These are phyloP conservation scores for Coniochaeta pulveracea DNA, from an alignment of 2,329 filamentous ascomycete genomes.

Conservation along the genomic window DNA sequence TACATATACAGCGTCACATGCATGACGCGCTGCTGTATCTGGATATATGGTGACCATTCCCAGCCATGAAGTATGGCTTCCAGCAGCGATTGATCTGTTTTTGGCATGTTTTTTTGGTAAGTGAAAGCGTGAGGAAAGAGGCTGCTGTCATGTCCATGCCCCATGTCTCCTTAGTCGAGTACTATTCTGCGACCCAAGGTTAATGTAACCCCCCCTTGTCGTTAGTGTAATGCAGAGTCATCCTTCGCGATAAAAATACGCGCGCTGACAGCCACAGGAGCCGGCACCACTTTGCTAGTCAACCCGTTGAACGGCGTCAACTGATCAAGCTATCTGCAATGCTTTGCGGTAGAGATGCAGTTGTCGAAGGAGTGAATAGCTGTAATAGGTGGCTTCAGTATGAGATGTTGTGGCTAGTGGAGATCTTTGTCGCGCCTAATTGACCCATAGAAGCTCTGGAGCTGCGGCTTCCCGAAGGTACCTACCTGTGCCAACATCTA, in stretches of 20 bases:
- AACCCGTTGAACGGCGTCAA: too few relatives aligned
- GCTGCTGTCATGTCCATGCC: background rate
- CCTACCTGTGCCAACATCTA: too few relatives aligned
- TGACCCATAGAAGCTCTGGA: too few relatives aligned
- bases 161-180: conserved; percentile 4
- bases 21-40: conserved; percentile 15
- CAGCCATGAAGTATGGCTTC: conserved; percentile 3
- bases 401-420: too few relatives aligned
- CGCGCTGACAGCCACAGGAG: too few relatives aligned
- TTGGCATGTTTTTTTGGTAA: conserved; percentile 1
- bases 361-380: too few relatives aligned
- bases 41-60: conserved; percentile 9
- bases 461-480: too few relatives aligned
- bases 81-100: background rate
- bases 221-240: background rate
- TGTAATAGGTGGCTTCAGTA: too few relatives aligned
- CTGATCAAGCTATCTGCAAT: too few relatives aligned
- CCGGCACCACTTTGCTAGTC: too few relatives aligned
- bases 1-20: conserved; percentile 6
- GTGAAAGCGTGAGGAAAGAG: background rate
- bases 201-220: background rate
- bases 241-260: background rate
- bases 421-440: too few relatives aligned
- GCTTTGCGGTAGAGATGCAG: too few relatives aligned
- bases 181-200: background rate